Percentiles rank a stretch among this genome's conserved stretches.
Evolutionary conservation across 1,284 basidiomycete genomes (phyloP).

Genomic region (Malassezia japonica): DNA sequence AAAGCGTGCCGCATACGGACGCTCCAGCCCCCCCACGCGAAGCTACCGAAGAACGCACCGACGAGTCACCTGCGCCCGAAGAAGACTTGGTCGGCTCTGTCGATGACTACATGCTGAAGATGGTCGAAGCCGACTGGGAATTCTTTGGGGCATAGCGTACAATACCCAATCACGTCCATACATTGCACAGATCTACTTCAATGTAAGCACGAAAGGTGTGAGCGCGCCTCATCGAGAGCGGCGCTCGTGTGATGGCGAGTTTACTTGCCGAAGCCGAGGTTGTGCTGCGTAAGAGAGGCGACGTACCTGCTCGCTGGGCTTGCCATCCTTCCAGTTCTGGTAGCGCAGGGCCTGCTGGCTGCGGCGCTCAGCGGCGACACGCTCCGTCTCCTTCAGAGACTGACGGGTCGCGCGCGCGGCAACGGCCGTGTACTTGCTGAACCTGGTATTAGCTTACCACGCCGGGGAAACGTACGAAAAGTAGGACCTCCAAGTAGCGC

Average conservation of each 20-base stretch:
- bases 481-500: constrained; percentile 42
- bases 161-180: neutral
- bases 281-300: neutral
- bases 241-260: too few species aligned
- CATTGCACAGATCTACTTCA: neutral
- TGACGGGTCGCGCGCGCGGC: constrained; percentile 49
- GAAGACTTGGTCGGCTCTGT: constrained; percentile 62
- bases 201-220: neutral
- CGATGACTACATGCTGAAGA: constrained; percentile 75
- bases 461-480: constrained; percentile 31
- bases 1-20: neutral
- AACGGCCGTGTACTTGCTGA: constrained; percentile 51
- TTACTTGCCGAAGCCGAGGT: constrained; percentile 1
- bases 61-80: constrained; percentile 5
- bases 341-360: constrained; percentile 48
- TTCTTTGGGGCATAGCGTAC: constrained; percentile 56
- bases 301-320: constrained; percentile 46
- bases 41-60: constrained; percentile 31
- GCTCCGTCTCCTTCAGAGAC: constrained; percentile 50
- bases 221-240: too few species aligned
- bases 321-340: constrained; percentile 50
- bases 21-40: neutral
- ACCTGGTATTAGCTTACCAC: constrained; percentile 31
- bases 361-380: constrained; percentile 49
- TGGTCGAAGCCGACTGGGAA: constrained; percentile 65